These are phyloP conservation scores for Rheum nobile DNA, from an alignment of 148 eudicot species.

Conservation along the genomic window DNA sequence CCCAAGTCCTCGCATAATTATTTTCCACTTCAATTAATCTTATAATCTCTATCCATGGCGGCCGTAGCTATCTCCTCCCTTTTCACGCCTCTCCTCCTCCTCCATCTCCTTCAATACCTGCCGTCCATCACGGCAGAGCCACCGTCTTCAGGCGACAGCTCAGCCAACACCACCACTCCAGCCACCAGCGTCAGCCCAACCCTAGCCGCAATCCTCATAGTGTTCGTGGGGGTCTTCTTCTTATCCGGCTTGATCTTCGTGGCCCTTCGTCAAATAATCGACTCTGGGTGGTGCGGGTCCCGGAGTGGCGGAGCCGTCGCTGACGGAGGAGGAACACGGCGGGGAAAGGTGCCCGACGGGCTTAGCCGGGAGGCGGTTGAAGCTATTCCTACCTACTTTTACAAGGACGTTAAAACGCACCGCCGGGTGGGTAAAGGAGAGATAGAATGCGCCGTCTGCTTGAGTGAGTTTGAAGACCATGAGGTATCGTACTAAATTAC, in stretches of 20 bases:
- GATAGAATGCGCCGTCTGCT: slow-evolving; percentile 3
- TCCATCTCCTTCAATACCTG: neutral
- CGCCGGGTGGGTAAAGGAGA: neutral
- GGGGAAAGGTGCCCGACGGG: neutral
- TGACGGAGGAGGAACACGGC: neutral
- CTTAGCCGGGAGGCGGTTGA: neutral
- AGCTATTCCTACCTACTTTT: neutral
- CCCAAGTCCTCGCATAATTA: neutral
- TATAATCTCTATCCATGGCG: neutral
- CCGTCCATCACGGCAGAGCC: neutral
- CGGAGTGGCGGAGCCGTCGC: neutral
- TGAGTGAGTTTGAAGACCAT: neutral
- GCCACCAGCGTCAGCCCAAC: neutral
- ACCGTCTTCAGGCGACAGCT: neutral
- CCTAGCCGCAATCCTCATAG: neutral
- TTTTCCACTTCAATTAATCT: neutral
- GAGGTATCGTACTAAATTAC: too few species aligned
- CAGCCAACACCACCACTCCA: neutral
- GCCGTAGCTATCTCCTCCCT: neutral
- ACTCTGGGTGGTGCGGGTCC: neutral
- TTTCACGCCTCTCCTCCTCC: neutral
- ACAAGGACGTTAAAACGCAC: slow-evolving; percentile 4
- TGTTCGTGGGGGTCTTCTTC: neutral
- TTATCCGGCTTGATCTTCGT: neutral
- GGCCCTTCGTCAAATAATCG: neutral